Base-by-base conservation (phyloP, 805 yeast species). In the Lachancea sp. region DNA sequence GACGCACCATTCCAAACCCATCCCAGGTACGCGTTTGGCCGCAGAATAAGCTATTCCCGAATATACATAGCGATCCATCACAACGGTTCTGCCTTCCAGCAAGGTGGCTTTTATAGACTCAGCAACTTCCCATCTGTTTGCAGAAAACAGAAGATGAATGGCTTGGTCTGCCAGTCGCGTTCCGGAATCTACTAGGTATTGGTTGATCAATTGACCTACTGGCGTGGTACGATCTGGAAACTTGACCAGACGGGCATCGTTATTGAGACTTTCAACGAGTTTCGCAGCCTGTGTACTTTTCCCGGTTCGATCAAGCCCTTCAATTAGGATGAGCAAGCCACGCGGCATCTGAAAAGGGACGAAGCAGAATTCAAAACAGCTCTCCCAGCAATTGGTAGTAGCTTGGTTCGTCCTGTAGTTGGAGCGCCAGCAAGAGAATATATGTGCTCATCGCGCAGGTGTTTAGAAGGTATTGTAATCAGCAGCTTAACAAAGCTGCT, bases 231-330 rank as follows among this genome's bases (percentile, higher is more conserved):
- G 72, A 41, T 90, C 91, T 12, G 99, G 99, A 53, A 93, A 90
- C 62, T 88, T 90, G 49, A 85, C 57, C 30, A 85, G 64, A 45
- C 70, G 69, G 3, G 73, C 73, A 4, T 66, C 57, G 3, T 55
- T 49, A 15, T 56, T 36, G 11, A 72, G 53, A 3, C 53, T 54
- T 0, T 66, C 57, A 0, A 68, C 54, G 9, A 84, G 54, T 2
- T 58, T 52, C 2, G 63, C 58, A 6, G 83, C 74, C 60, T 93
- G 99, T 0, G 97, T 89, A 2, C 96, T 78, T 58, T 93, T 93
- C 0, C 99, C 99, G 0, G 97, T 83, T 41, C 99, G 69, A 58
- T 93, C 99, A 1, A 93, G 75, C 0, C 99, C 99, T 64, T 93
- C 99, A 2, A 93, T 72, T 1, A 88, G 75, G 18, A 93, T 82